Evolutionary conservation across 169 alveolate species (phyloP), one percentile per base, ranked within the genome.

Genomic region (Cryptosporidium sp.): DNA sequence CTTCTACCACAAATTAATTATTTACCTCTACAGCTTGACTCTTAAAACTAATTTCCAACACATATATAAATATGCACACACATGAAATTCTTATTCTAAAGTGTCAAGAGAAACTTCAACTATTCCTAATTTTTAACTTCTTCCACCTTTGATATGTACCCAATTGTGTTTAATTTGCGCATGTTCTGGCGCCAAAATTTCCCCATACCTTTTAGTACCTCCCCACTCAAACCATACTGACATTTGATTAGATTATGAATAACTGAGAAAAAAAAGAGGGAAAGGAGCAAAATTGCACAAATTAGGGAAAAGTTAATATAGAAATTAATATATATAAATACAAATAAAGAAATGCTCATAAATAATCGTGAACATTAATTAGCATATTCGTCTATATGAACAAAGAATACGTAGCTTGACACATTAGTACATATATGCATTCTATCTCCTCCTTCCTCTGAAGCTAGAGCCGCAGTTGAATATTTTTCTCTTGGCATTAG

Each of bases 131-230:
- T 35, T 65, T 65, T 37, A 21, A 29, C 14, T 7, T 37, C 31
- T n/a, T 35, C 72, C 29, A 31, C 51, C 72, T 56, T 37, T 65
- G 12, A 37, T 65, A 8, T 31, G 72, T 65, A 33, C 53, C 44
- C 72, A 65, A 65, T 14, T 65, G 44, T 65, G 29, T 65, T 65
- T 37, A 33, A 3, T n/a, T 65, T 65, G 51, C 86, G 58, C 86
- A 73, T 73, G 86, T 53, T 73, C 9, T 35, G 70, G 86, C 86
- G 86, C 67, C 53, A 73, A 51, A 58, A 53, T 73, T 56, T 73
- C 65, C 68, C 86, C 86, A 58, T 62, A 73, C 68, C 37, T 23
- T 1, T 23, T 5, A 52, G 37, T 16, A 12, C 86, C 70, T n/a
- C 86, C 86, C 86, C 86, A 73, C 86, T 73, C 9, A n/a, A 56